These are phyloP conservation scores for Populus simonii DNA, from an alignment of 345 rosid species.

Conservation along the genomic window DNA sequence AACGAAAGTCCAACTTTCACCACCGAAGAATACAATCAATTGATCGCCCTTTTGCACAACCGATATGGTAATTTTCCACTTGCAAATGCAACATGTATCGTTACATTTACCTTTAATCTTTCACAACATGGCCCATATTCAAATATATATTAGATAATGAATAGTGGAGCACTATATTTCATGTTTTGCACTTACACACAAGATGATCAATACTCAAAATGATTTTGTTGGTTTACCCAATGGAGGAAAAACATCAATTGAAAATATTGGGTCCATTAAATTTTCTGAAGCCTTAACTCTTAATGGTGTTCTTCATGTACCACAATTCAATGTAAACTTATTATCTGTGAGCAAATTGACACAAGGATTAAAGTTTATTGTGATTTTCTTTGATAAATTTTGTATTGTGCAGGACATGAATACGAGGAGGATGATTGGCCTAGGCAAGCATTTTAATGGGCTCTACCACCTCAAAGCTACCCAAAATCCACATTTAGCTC, in stretches of 20 bases:
- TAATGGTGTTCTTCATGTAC: no score
- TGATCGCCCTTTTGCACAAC: no score
- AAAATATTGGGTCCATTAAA: neutral
- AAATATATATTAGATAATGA: neutral
- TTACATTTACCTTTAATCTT: no score
- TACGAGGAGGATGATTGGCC: conserved; percentile 11
- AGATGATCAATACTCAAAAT: no score
- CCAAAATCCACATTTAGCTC: neutral
- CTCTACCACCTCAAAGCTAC: neutral
- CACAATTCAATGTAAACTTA: no score
- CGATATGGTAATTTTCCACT: no score
- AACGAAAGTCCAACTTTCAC: neutral
- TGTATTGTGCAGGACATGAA: conserved; percentile 6
- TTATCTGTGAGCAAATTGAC: conserved; percentile 2
- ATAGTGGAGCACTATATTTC: neutral
- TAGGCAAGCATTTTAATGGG: neutral
- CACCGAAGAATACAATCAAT: no score
- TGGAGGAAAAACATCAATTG: neutral
- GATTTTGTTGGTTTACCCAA: neutral
- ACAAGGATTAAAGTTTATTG: neutral
- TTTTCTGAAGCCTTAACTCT: neutral
- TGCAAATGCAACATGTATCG: neutral
- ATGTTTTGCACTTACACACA: neutral
- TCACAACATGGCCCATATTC: no score
- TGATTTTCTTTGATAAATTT: neutral